Evolutionary conservation across 2,329 filamentous ascomycete genomes (phyloP).

Genomic region (Trichoderma sp.): DNA sequence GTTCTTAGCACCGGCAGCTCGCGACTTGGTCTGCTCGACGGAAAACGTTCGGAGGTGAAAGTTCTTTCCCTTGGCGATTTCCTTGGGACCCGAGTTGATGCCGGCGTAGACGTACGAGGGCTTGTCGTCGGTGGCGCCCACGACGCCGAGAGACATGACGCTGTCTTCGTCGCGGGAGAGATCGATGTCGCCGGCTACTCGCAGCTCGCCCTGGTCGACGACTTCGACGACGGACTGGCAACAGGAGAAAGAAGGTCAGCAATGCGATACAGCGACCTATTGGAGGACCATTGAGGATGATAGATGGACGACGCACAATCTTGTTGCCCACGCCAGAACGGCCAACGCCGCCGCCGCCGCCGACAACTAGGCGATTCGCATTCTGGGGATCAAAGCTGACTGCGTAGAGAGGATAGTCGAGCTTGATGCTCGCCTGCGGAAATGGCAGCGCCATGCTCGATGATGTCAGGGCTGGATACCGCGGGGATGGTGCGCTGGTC

Average conservation of each 20-base stretch:
- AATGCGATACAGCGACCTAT: background rate
- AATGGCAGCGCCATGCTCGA: conserved; percentile 46
- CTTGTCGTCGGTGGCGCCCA: conserved; percentile 60
- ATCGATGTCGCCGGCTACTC: conserved; percentile 70
- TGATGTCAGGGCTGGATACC: conserved; percentile 19
- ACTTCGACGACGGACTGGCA: conserved; percentile 70
- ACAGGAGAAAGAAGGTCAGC: background rate
- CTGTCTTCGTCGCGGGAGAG: conserved; percentile 86
- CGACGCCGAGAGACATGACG: conserved; percentile 75
- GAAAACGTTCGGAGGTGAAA: conserved; percentile 79
- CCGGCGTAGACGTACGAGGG: conserved; percentile 66
- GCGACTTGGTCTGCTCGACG: conserved; percentile 50
- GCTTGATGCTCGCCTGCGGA: conserved; percentile 61
- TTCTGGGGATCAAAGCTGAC: conserved; percentile 86
- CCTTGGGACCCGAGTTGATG: conserved; percentile 76
- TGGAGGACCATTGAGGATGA: too few relatives aligned
- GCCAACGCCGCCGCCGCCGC: conserved; percentile 83
- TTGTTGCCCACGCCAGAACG: conserved; percentile 83
- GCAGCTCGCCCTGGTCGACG: conserved; percentile 63
- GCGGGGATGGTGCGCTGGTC: background rate
- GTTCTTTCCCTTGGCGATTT: conserved; percentile 76
- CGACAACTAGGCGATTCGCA: conserved; percentile 74
- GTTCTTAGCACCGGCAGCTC: conserved; percentile 37
- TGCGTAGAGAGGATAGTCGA: conserved; percentile 83
- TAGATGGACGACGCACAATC: conserved; percentile 61